A percentile compares a stretch with the other conserved stretches of the same genome.
Evolutionary conservation across 768 basidiomycete genomes (phyloP).

Genomic region (Leccinum disarticulatum): DNA sequence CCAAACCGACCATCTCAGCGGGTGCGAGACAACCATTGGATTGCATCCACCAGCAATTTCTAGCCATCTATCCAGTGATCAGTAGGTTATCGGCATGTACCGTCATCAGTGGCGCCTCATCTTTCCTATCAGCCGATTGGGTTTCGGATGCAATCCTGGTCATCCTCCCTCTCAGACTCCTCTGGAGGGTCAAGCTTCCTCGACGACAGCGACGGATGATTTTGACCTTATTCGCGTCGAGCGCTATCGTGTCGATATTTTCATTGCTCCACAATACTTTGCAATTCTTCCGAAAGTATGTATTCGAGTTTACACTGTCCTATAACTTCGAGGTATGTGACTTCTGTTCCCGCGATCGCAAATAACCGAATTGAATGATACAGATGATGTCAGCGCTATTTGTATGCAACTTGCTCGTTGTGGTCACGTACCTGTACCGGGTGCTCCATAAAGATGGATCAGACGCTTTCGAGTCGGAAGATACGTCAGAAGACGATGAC

Average conservation of each 20-base stretch:
- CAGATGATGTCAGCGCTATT: background rate
- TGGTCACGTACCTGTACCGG: background rate
- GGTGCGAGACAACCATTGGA: background rate
- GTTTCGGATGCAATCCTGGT: too few relatives aligned
- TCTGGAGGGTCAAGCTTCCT: background rate
- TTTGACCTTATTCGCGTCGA: slow-evolving; percentile 13
- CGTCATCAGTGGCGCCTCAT: background rate
- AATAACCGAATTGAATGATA: background rate
- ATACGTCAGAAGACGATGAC: background rate
- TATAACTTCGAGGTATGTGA: background rate
- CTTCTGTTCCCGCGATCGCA: background rate
- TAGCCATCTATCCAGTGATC: background rate
- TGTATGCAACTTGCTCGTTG: background rate
- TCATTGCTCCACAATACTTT: background rate
- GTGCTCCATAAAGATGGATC: background rate
- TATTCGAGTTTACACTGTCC: background rate
- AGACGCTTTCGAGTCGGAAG: too few relatives aligned
- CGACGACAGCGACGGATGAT: slow-evolving; percentile 18
- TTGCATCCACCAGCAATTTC: background rate
- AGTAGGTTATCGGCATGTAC: background rate
- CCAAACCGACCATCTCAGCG: background rate
- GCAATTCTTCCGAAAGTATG: background rate
- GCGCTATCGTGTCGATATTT: slow-evolving; percentile 4
- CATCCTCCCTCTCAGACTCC: too few relatives aligned
- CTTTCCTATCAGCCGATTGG: background rate